Evolutionary conservation across 2,329 filamentous ascomycete genomes (phyloP).

Genomic region (Colletotrichum sp.): DNA sequence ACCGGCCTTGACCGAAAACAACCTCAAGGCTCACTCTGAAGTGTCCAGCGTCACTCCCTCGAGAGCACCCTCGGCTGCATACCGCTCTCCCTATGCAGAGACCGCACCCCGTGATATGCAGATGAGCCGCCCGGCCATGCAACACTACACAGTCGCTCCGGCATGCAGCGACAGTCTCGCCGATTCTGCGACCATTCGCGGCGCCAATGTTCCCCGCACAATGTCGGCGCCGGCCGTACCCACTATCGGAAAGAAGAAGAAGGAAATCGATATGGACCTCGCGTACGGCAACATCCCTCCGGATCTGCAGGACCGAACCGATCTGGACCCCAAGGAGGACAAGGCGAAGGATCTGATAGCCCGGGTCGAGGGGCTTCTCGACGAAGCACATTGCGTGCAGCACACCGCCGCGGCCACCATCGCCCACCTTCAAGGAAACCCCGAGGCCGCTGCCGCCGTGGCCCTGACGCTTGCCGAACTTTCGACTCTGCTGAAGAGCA

Average conservation of each 20-base stretch:
- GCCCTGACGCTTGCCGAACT: slow-evolving; percentile 92
- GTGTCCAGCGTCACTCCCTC: slow-evolving; percentile 55
- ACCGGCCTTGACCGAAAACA: slow-evolving; percentile 53
- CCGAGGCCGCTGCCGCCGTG: slow-evolving; percentile 91
- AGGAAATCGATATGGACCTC: slow-evolving; percentile 84
- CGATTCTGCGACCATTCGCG: slow-evolving; percentile 16
- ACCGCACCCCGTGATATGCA: slow-evolving; percentile 48
- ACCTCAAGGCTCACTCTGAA: slow-evolving; percentile 59
- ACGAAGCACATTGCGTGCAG: slow-evolving; percentile 89
- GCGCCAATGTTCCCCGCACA: slow-evolving; percentile 38
- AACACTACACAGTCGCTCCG: slow-evolving; percentile 25
- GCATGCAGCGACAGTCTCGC: slow-evolving; percentile 27
- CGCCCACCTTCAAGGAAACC: slow-evolving; percentile 68
- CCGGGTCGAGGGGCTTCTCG: slow-evolving; percentile 77
- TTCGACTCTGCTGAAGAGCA: slow-evolving; percentile 79
- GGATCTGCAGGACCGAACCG: slow-evolving; percentile 59
- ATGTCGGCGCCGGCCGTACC: slow-evolving; percentile 44
- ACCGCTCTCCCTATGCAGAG: slow-evolving; percentile 47
- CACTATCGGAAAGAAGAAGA: slow-evolving; percentile 31
- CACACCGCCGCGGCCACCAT: slow-evolving; percentile 86
- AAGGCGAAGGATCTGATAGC: slow-evolving; percentile 65
- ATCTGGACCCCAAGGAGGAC: slow-evolving; percentile 55
- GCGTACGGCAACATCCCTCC: slow-evolving; percentile 87
- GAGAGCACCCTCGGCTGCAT: slow-evolving; percentile 32
- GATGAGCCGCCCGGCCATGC: slow-evolving; percentile 27